Conservation (phyloP, 345 rosid genomes). For the Citrus reticulata region DNA sequence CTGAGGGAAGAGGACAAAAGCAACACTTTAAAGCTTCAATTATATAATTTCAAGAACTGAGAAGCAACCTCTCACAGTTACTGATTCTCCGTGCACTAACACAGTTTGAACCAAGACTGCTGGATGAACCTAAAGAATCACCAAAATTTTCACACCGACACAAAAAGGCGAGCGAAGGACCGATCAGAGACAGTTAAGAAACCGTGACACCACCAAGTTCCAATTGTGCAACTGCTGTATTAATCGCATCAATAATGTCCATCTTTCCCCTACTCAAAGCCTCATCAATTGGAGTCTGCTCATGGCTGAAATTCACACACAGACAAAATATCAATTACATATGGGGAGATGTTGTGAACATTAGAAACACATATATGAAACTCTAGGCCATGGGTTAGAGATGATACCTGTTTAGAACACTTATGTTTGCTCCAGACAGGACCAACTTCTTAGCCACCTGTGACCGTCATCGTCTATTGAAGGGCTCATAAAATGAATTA, state of each 20-base stretch:
- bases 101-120: background rate
- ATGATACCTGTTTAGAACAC: slow-evolving; percentile 62
- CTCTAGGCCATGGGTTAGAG: background rate
- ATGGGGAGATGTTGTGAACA: background rate
- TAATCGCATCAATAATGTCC: slow-evolving; percentile 64
- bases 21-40: too few relatives aligned
- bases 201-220: slow-evolving; percentile 54
- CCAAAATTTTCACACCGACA: background rate
- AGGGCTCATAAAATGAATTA: background rate
- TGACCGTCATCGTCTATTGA: background rate
- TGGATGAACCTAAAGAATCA: background rate
- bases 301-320: slow-evolving; percentile 51
- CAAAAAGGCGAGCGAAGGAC: background rate
- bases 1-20: background rate
- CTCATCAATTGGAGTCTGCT: slow-evolving; percentile 78
- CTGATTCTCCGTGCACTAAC: background rate
- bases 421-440: slow-evolving; percentile 70
- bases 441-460: slow-evolving; percentile 82
- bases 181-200: slow-evolving; percentile 22
- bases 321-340: background rate
- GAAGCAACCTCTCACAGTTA: background rate
- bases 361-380: background rate
- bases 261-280: slow-evolving; percentile 63
- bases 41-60: background rate
- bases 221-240: slow-evolving; percentile 53